Conservation (phyloP, 2,329 filamentous ascomycete genomes). For the Trichoderma asperellum region DNA sequence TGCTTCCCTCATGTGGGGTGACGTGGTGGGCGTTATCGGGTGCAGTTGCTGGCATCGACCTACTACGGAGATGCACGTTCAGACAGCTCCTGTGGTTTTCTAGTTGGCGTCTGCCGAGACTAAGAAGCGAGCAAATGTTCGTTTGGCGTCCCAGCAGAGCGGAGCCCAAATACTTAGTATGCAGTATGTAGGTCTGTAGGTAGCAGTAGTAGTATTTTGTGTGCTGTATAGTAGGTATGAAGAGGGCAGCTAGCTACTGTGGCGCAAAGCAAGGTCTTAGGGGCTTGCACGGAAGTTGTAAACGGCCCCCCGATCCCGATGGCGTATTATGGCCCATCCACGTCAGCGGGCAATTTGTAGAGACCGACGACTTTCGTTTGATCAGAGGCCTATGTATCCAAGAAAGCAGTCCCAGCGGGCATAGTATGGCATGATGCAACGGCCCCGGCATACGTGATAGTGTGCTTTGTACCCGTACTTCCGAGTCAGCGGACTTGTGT, state of each 20-base stretch:
- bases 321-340: background rate
- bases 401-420: background rate
- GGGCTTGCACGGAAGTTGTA: background rate
- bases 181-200: background rate
- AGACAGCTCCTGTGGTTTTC: background rate
- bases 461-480: background rate
- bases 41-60: constrained; percentile 19
- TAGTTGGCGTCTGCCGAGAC: background rate
- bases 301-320: background rate
- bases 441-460: background rate
- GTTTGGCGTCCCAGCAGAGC: background rate
- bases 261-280: background rate
- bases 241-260: background rate
- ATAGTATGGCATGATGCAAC: constrained; percentile 2
- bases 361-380: background rate
- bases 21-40: constrained; percentile 20
- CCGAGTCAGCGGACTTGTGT: background rate
- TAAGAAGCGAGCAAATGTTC: background rate
- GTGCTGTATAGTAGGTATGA: background rate
- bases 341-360: background rate
- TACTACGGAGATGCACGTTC: background rate
- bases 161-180: background rate
- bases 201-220: background rate
- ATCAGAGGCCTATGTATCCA: background rate
- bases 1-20: background rate